Evolutionary conservation across 768 basidiomycete genomes (phyloP).

Genomic region (Termitomyces sp.): DNA sequence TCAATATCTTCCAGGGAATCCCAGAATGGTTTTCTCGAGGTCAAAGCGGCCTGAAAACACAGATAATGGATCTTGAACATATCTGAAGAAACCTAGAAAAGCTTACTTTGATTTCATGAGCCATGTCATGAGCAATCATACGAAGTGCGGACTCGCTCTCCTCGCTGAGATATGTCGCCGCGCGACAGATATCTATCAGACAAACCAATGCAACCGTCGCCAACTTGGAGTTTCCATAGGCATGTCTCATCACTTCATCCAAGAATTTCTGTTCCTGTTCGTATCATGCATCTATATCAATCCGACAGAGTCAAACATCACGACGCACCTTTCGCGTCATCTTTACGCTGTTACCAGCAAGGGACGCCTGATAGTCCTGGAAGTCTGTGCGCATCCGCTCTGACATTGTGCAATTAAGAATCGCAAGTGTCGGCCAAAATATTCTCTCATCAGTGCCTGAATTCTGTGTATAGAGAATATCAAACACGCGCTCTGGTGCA

Average conservation of each 20-base stretch:
- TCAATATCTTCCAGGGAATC: constrained; percentile 68
- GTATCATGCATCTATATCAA: background rate
- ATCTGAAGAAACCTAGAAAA: background rate
- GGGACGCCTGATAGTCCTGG: constrained; percentile 46
- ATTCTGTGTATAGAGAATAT: constrained; percentile 56
- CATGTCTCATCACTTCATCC: constrained; percentile 57
- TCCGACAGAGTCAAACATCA: background rate
- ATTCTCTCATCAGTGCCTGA: constrained; percentile 41
- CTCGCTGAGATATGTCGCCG: constrained; percentile 47
- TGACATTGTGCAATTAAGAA: constrained; percentile 68
- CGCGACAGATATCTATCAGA: constrained; percentile 73
- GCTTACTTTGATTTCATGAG: constrained; percentile 73
- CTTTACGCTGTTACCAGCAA: constrained; percentile 24
- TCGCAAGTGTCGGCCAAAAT: constrained; percentile 80
- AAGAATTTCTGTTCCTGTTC: constrained; percentile 52
- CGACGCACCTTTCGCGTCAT: constrained; percentile 31
- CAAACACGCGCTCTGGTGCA: constrained; percentile 82
- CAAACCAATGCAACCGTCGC: constrained; percentile 68
- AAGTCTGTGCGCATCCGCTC: constrained; percentile 65
- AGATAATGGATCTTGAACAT: background rate
- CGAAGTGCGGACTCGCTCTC: constrained; percentile 60
- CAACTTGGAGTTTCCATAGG: constrained; percentile 49
- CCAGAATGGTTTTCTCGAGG: constrained; percentile 60
- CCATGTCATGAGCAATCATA: constrained; percentile 64
- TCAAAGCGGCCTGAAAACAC: constrained; percentile 23